A percentile compares a stretch with the other conserved stretches of the same genome.
These are phyloP conservation scores for Quercus lobata DNA, from an alignment of 331 rosid genomes.

Conservation along the genomic window DNA sequence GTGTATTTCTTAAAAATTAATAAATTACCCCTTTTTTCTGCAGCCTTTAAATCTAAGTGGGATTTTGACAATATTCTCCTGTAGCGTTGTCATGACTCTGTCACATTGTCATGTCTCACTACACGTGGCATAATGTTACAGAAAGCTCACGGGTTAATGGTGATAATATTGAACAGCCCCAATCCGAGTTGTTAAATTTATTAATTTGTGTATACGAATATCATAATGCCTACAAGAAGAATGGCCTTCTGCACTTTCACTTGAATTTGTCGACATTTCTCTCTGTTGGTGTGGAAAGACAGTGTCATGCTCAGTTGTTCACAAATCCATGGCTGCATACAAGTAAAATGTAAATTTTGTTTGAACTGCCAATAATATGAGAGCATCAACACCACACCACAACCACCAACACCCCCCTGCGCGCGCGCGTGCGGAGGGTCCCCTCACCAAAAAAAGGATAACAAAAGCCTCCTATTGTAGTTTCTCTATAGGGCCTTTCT, in stretches of 20 bases:
- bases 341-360: no score
- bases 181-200: neutral
- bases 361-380: no score
- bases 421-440: no score
- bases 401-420: no score
- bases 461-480: no score
- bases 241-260: neutral
- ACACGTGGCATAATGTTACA: conserved; percentile 96
- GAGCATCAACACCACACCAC: no score
- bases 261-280: neutral
- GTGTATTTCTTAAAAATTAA: no score
- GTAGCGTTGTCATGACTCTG: conserved; percentile 34
- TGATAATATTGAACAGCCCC: neutral
- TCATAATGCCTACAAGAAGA: neutral
- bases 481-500: neutral
- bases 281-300: neutral
- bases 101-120: conserved; percentile 84
- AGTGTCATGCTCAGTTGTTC: neutral
- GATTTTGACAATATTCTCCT: conserved; percentile 93
- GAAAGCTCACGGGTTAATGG: conserved; percentile 75
- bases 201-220: neutral
- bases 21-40: conserved; percentile 20
- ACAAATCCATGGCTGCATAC: neutral
- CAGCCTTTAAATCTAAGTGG: conserved; percentile 81
- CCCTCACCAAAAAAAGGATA: neutral